These are phyloP conservation scores for Crithidia fasciculata DNA, from an alignment of 208 protist species.

Conservation along the genomic window DNA sequence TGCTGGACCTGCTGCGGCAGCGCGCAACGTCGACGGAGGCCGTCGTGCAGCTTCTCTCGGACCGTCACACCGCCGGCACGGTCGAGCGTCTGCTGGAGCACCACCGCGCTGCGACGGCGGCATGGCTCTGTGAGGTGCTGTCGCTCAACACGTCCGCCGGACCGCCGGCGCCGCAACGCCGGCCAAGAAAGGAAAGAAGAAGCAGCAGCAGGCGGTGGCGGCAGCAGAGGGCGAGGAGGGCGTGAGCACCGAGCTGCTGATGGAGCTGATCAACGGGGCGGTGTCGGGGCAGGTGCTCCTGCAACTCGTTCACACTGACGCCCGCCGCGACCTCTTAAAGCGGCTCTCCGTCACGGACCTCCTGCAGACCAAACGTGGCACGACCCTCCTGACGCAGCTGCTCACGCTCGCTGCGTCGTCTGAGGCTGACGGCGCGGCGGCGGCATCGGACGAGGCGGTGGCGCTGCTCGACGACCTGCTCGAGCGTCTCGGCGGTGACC, in stretches of 20 bases:
- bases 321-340: slow-evolving; percentile 48
- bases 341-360: slow-evolving; percentile 51
- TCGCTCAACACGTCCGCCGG: slow-evolving; percentile 23
- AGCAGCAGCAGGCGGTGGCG: slow-evolving; percentile 20
- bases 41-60: slow-evolving; percentile 56
- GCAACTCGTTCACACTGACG: slow-evolving; percentile 46
- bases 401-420: slow-evolving; percentile 33
- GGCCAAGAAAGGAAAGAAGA: slow-evolving; percentile 29
- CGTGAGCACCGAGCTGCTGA: slow-evolving; percentile 43
- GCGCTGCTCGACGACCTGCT: slow-evolving; percentile 48
- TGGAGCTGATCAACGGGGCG: slow-evolving; percentile 70
- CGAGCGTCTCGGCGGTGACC: slow-evolving; percentile 40
- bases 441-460: slow-evolving; percentile 28
- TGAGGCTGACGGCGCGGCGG: slow-evolving; percentile 4
- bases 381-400: slow-evolving; percentile 64
- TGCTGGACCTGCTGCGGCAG: slow-evolving; percentile 76
- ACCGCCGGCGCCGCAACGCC: not conserved
- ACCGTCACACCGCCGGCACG: slow-evolving; percentile 81
- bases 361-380: slow-evolving; percentile 74
- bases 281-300: slow-evolving; percentile 76
- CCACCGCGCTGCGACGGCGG: slow-evolving; percentile 40
- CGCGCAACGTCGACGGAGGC: slow-evolving; percentile 51
- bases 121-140: slow-evolving; percentile 74
- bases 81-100: slow-evolving; percentile 74
- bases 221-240: slow-evolving; percentile 5